These are phyloP conservation scores for Phtheirospermum japonicum DNA, from an alignment of 257 asterid species.

Conservation along the genomic window DNA sequence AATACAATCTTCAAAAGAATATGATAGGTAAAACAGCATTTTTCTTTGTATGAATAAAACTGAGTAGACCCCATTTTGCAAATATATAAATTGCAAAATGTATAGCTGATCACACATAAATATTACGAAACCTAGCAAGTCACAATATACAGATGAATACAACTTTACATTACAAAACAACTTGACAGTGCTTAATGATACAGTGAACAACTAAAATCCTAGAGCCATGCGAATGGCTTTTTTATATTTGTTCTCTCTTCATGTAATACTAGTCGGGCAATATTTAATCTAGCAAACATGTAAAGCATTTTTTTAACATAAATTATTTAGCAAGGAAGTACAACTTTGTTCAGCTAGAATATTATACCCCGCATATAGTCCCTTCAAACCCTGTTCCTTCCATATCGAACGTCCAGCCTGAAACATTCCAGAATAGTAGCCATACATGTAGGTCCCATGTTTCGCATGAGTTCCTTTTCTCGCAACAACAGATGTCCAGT, in stretches of 20 bases:
- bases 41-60: neutral
- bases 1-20: conserved; percentile 13
- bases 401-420: conserved; percentile 83
- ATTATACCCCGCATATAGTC: conserved; percentile 72
- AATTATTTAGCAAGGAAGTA: too few relatives aligned
- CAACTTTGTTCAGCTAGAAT: conserved; percentile 2
- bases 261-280: neutral
- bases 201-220: conserved; percentile 12
- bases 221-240: neutral
- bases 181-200: conserved; percentile 1
- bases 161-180: conserved; percentile 10
- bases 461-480: conserved; percentile 43
- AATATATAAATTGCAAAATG: conserved; percentile 7
- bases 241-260: neutral
- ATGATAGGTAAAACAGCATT: conserved; percentile 16
- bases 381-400: conserved; percentile 77
- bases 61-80: conserved; percentile 9
- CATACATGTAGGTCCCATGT: conserved; percentile 48
- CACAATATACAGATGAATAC: conserved; percentile 15
- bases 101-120: conserved; percentile 9
- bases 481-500: conserved; percentile 61
- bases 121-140: neutral
- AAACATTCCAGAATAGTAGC: conserved; percentile 77
- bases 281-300: conserved; percentile 1
- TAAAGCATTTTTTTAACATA: neutral